Evolutionary conservation across 2,329 filamentous ascomycete species (phyloP).

Genomic region (Lasiodiplodia sp.): DNA sequence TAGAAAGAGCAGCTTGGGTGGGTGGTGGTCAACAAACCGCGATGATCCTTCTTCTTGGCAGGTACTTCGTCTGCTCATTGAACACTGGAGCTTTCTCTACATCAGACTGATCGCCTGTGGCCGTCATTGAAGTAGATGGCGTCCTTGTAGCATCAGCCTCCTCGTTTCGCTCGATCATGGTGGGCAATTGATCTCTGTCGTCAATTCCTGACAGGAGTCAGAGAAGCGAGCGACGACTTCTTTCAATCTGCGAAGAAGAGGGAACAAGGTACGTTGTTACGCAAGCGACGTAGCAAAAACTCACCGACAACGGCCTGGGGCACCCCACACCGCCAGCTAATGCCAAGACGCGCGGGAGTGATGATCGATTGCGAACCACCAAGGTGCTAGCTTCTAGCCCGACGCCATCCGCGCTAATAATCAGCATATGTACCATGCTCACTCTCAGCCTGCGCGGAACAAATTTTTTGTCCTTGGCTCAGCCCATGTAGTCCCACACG

Average conservation of each 20-base stretch:
- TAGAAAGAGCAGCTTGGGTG: neutral
- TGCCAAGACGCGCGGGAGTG: constrained; percentile 1
- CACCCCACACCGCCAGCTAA: constrained; percentile 14
- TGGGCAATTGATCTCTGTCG: neutral
- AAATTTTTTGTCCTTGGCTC: neutral
- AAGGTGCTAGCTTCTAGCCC: constrained; percentile 1
- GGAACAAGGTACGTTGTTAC: neutral
- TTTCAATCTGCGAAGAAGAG: constrained; percentile 3
- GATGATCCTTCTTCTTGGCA: constrained; percentile 28
- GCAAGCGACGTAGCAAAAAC: constrained; percentile 13
- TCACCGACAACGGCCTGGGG: constrained; percentile 4
- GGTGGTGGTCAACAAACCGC: constrained; percentile 11
- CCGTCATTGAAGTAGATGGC: neutral
- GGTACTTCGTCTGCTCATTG: constrained; percentile 32
- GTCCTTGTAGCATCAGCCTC: neutral
- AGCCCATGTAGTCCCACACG: neutral
- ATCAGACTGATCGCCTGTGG: constrained; percentile 9
- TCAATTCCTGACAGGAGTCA: neutral
- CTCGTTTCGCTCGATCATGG: neutral
- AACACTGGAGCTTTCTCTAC: constrained; percentile 24
- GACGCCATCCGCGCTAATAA: constrained; percentile 6
- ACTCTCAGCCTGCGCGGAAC: neutral
- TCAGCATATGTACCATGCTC: neutral
- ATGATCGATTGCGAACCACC: neutral
- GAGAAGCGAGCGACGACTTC: neutral